phyloP scores from a whole-genome alignment of 805 yeast species.

The Pichia membranifaciens region DNA sequence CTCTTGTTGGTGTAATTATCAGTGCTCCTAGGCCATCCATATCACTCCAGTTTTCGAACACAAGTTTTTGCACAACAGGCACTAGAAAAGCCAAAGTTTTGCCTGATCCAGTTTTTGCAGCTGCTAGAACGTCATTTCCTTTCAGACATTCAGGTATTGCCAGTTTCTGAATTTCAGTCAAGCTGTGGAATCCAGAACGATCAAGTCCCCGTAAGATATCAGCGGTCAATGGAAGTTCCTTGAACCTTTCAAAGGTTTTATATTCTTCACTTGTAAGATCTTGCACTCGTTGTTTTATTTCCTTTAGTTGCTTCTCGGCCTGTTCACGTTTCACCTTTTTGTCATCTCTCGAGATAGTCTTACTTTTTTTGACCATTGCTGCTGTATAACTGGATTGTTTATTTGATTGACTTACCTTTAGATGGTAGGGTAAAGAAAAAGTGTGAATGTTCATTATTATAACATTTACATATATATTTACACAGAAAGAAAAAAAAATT shows the following conservation, averaged over 20 bases:
- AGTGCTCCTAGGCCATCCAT: conserved; percentile 86
- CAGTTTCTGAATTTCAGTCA: conserved; percentile 83
- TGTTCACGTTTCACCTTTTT: conserved; percentile 22
- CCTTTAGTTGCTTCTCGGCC: conserved; percentile 34
- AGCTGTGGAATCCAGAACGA: conserved; percentile 66
- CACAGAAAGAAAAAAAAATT: conserved; percentile 5
- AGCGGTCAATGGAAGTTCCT: conserved; percentile 70
- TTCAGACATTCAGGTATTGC: conserved; percentile 72
- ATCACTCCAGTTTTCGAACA: conserved; percentile 69
- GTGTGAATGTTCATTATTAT: too few species aligned
- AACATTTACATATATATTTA: background rate
- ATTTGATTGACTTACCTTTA: too few species aligned
- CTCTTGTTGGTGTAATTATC: conserved; percentile 88
- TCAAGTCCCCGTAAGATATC: conserved; percentile 66
- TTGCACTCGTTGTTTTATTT: conserved; percentile 45
- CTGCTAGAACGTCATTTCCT: conserved; percentile 76
- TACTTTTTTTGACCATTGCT: conserved; percentile 27
- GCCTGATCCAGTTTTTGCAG: conserved; percentile 89
- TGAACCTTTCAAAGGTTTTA: conserved; percentile 44
- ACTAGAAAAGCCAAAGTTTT: conserved; percentile 82
- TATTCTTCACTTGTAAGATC: conserved; percentile 44
- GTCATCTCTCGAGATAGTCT: conserved; percentile 27
- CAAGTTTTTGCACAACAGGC: conserved; percentile 69
- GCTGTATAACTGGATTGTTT: background rate
- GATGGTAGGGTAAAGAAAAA: too few species aligned